Evolutionary conservation across 495 filamentous ascomycete species (phyloP).

Genomic region (Hyaloscypha bicolor): DNA sequence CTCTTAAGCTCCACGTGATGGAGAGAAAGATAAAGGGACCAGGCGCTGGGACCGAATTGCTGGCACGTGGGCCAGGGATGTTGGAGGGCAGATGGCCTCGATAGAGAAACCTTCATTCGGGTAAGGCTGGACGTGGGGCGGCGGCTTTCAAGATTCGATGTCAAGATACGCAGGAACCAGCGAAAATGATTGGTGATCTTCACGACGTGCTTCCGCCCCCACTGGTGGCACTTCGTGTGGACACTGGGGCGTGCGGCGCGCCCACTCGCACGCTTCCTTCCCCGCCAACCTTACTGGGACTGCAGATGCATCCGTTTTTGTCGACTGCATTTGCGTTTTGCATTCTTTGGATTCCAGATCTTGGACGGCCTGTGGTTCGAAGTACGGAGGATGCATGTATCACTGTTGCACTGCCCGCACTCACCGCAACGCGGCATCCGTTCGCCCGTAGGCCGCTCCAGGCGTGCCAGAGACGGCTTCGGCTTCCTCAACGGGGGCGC

Average conservation of each 20-base stretch:
- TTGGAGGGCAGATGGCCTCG: background rate
- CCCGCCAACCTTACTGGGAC: slow-evolving; percentile 13
- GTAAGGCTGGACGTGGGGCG: slow-evolving; percentile 27
- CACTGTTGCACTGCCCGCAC: background rate
- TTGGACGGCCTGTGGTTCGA: background rate
- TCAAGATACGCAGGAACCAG: slow-evolving; percentile 26
- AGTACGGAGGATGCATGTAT: background rate
- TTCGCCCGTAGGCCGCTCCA: slow-evolving; percentile 6
- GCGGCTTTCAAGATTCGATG: background rate
- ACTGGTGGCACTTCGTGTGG: no score
- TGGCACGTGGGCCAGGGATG: background rate
- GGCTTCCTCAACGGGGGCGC: background rate
- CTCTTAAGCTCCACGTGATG: background rate
- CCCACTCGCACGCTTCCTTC: slow-evolving; percentile 5
- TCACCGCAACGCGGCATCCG: slow-evolving; percentile 14
- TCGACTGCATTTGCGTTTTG: background rate
- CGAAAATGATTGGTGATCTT: slow-evolving; percentile 10
- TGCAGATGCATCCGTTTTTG: slow-evolving; percentile 1
- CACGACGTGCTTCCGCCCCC: slow-evolving; percentile 13
- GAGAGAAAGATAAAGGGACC: background rate
- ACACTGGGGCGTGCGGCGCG: no score
- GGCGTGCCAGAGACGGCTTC: background rate
- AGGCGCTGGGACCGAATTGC: background rate
- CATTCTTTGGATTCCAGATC: background rate
- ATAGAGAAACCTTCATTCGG: slow-evolving; percentile 6